Evolutionary conservation across 345 rosid species (phyloP).

Genomic region (Ceriops decandra): DNA sequence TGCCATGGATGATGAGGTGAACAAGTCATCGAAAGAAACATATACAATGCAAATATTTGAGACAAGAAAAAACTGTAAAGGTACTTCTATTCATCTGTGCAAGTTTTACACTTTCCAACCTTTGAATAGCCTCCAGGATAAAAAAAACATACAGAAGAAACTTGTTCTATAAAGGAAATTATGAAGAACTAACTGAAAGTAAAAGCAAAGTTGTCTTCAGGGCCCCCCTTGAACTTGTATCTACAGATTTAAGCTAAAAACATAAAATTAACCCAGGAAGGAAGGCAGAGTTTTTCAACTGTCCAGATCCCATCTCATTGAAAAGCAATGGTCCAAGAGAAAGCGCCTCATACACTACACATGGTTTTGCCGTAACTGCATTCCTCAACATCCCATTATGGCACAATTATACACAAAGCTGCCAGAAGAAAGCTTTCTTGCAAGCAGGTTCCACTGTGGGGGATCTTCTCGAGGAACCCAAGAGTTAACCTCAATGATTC

Average conservation of each 20-base stretch:
- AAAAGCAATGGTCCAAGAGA: conserved; percentile 11
- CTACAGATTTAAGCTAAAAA: conserved; percentile 20
- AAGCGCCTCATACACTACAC: conserved; percentile 2
- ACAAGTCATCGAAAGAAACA: conserved; percentile 6
- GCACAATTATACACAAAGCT: conserved; percentile 15
- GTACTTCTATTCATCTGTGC: conserved; percentile 36
- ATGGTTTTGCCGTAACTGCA: conserved; percentile 6
- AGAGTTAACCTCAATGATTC: conserved; percentile 49
- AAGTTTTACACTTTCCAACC: conserved; percentile 27
- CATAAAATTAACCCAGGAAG: conserved; percentile 18
- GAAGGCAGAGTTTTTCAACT: conserved; percentile 24
- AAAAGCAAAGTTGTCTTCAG: conserved; percentile 3
- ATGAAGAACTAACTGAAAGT: conserved; percentile 6
- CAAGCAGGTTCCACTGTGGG: conserved; percentile 1
- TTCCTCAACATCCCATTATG: neutral
- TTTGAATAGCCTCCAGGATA: conserved; percentile 16
- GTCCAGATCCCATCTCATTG: conserved; percentile 15
- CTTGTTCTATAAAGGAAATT: conserved; percentile 7
- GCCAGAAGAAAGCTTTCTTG: neutral
- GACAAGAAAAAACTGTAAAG: conserved; percentile 14
- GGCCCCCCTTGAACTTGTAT: conserved; percentile 11
- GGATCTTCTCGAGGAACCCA: conserved; percentile 34
- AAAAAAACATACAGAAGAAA: conserved; percentile 12
- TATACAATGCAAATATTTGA: neutral
- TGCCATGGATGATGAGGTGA: neutral